phyloP scores from a whole-genome alignment of 2,329 filamentous ascomycete genomes.

The Venturia aucupariae region DNA sequence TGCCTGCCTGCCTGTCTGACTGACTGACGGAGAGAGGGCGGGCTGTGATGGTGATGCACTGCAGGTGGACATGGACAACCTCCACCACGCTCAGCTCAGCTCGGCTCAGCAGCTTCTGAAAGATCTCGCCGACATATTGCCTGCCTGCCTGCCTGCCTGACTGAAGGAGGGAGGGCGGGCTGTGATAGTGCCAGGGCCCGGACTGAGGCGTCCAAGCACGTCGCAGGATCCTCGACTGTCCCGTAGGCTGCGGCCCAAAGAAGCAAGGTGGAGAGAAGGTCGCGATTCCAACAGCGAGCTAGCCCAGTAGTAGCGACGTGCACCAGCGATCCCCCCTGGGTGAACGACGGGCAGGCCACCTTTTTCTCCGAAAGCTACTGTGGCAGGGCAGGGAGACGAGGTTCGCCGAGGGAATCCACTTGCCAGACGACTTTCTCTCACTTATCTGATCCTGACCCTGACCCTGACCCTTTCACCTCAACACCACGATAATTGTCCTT shows the following conservation, averaged over 20 bases:
- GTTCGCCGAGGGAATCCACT: background rate
- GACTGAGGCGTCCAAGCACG: background rate
- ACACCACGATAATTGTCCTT: background rate
- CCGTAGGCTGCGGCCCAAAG: background rate
- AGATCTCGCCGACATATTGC: no score
- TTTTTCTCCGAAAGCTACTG: background rate
- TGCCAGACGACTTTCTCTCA: background rate
- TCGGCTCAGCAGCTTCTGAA: no score
- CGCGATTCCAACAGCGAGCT: background rate
- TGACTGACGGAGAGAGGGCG: no score
- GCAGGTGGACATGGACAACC: no score
- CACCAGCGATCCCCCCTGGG: conserved; percentile 3
- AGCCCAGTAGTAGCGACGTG: background rate
- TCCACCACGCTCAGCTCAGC: no score
- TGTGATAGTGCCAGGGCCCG: no score
- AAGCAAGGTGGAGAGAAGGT: background rate
- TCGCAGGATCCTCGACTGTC: background rate
- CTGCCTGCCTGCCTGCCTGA: no score
- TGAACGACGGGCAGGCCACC: background rate
- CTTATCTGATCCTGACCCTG: background rate
- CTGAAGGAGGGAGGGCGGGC: no score
- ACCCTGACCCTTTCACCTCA: background rate
- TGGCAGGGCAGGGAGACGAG: no score
- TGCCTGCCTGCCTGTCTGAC: no score
- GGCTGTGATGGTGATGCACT: no score